Base-by-base conservation (phyloP, 192 early-diverging fungal genomes). In the Dispira simplex region DNA sequence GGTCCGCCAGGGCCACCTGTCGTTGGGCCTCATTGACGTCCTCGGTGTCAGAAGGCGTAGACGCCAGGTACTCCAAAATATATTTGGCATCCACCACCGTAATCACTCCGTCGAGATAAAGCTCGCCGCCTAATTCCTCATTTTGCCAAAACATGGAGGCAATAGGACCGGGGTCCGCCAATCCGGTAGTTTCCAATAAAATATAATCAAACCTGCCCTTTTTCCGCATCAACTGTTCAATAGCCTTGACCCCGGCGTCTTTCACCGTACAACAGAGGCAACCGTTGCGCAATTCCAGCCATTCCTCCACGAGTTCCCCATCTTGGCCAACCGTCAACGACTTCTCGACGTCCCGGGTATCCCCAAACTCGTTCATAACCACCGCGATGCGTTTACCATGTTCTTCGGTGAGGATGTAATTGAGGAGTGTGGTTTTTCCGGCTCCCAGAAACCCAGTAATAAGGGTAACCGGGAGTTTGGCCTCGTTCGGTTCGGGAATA, bases 301-400 rank as follows among this genome's bases (percentile, higher is more conserved):
- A 99, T 64, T 97, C 95, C 60, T 97, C 92, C 20, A 88, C 86
- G 64, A 89, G 78, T 46, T 83, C 83, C 25, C 94, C 97, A 48
- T 82, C 79, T 56, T 90, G 78, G 39, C 82, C 84, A 23, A 93
- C 79, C 5, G 87, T 87, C 63, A 97, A 76, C 48, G 89, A 81
- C 70, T 95, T 91, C 71, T 99, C 97, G 63, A 99, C 93, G 20
- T 90, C 97, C 27, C 88, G 84, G 53, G 86, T 76, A 75, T 96
- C 93, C 48, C 95, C 97, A 82, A 99, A 99, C 77, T 99, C 97
- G 68, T 99, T 99, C 71, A 99, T 79, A 39, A 99, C 93, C 23
- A 99, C 92, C 0, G 97, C 97, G 46, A 99, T 95, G 21, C 88
- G 86, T 70, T 92, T 93, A n/a, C 89, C 84, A 64, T 97, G 97